Conservation (phyloP, 768 basidiomycete species). For the Rhizopogon vesiculosus region DNA sequence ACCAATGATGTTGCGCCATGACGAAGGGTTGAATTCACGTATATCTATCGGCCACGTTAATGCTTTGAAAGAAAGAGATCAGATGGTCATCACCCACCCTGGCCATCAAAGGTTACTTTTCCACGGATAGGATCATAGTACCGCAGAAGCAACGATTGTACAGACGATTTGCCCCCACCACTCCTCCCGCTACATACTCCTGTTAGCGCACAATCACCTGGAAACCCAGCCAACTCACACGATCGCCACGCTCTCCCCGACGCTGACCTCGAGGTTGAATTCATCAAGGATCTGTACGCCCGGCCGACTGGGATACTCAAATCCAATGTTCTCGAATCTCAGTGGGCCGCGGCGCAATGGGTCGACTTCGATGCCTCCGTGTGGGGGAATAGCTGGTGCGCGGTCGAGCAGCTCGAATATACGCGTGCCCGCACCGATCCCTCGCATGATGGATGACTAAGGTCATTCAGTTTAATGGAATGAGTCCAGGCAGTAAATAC, state of each 20-base stretch:
- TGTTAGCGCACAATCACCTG: slow-evolving; percentile 1
- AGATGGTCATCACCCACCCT: slow-evolving; percentile 46
- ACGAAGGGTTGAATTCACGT: slow-evolving; percentile 74
- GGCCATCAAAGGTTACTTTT: slow-evolving; percentile 78
- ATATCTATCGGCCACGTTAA: slow-evolving; percentile 55
- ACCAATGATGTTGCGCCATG: slow-evolving; percentile 86
- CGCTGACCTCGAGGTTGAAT: slow-evolving; percentile 73
- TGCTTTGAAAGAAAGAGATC: not conserved
- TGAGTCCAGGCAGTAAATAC: slow-evolving; percentile 9
- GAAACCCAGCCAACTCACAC: slow-evolving; percentile 56
- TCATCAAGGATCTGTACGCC: slow-evolving; percentile 79
- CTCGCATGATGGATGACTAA: slow-evolving; percentile 93
- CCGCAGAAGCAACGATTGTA: slow-evolving; percentile 80
- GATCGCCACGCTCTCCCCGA: slow-evolving; percentile 87
- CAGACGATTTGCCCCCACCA: slow-evolving; percentile 91
- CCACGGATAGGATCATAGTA: slow-evolving; percentile 90
- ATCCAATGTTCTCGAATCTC: slow-evolving; percentile 78
- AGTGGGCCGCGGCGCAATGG: slow-evolving; percentile 60
- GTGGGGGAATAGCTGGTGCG: slow-evolving; percentile 64
- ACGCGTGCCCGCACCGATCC: slow-evolving; percentile 86
- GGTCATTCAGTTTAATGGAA: not conserved
- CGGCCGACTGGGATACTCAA: slow-evolving; percentile 86
- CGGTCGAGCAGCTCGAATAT: slow-evolving; percentile 94
- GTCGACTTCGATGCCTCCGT: slow-evolving; percentile 53
- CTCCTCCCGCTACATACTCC: slow-evolving; percentile 66